phyloP scores from a whole-genome alignment of 306 rosid genomes.

The Prosopis cineraria region DNA sequence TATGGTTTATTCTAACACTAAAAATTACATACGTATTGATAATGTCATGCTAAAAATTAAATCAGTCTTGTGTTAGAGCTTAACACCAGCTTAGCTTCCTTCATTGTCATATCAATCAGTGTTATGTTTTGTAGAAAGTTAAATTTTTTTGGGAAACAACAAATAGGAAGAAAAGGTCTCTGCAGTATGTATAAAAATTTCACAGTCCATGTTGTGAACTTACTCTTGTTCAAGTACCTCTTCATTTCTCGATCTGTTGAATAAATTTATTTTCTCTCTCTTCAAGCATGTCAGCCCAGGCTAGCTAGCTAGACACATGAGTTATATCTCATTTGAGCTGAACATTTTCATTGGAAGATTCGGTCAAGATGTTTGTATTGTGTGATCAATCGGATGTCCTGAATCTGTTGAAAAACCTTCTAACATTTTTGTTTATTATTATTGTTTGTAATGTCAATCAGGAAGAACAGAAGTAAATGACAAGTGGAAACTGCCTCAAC shows the following conservation, averaged over 20 bases:
- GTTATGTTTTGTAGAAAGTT: background rate
- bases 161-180: background rate
- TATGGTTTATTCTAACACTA: background rate
- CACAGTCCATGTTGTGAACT: background rate
- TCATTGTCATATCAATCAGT: background rate
- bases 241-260: background rate
- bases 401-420: background rate
- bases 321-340: background rate
- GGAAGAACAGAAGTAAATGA: too few relatives aligned
- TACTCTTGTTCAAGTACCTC: background rate
- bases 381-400: constrained; percentile 6
- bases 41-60: background rate
- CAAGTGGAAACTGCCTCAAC: background rate
- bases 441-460: background rate
- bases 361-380: background rate
- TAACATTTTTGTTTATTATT: background rate
- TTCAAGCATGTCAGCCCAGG: background rate
- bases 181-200: background rate
- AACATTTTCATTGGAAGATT: too few relatives aligned
- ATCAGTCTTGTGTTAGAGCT: background rate
- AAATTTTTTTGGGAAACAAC: background rate
- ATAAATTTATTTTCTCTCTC: background rate
- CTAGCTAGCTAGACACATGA: background rate
- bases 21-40: background rate
- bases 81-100: background rate